A percentile compares a stretch with the other conserved stretches of the same genome.
phyloP scores from a whole-genome alignment of 352 stramenopile species.

The Saprolegnia diclina region DNA sequence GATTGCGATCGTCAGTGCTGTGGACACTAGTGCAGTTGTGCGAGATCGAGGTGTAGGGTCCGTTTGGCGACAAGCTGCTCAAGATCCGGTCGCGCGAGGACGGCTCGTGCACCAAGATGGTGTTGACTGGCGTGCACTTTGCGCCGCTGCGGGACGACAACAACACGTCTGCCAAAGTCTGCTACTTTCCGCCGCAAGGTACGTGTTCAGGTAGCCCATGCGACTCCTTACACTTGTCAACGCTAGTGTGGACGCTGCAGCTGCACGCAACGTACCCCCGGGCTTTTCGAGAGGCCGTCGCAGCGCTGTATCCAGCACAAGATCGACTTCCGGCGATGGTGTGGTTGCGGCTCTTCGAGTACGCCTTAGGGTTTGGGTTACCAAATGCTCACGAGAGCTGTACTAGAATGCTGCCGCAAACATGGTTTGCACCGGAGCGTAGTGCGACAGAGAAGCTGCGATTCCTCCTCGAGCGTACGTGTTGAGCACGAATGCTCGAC shows the following conservation, averaged over 20 bases:
- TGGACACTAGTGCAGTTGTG: not conserved
- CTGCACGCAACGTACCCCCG: conserved; percentile 6
- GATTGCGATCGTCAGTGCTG: conserved; percentile 6
- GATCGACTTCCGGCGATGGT: not conserved
- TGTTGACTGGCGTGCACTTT: conserved; percentile 16
- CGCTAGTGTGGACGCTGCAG: conserved; percentile 9
- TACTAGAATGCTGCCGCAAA: conserved; percentile 1
- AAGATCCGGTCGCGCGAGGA: conserved; percentile 23
- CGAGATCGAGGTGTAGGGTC: not conserved
- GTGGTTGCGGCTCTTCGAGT: conserved; percentile 25
- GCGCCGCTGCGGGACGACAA: conserved; percentile 17
- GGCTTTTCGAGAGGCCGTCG: conserved; percentile 1
- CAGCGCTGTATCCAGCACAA: not conserved
- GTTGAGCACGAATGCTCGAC: not conserved
- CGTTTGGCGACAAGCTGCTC: conserved; percentile 15
- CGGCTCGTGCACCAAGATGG: conserved; percentile 7
- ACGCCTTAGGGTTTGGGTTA: not conserved
- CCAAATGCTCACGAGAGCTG: not conserved
- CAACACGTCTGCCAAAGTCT: not conserved
- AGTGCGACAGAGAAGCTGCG: conserved; percentile 10
- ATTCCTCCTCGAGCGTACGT: conserved; percentile 20
- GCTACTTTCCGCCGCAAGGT: conserved; percentile 26
- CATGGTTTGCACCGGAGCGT: conserved; percentile 19
- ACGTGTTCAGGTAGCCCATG: not conserved
- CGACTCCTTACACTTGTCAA: not conserved